Evolutionary conservation across 2,329 filamentous ascomycete genomes (phyloP), one percentile per base, ranked within the genome.

Genomic region (Pseudocercospora vitis): DNA sequence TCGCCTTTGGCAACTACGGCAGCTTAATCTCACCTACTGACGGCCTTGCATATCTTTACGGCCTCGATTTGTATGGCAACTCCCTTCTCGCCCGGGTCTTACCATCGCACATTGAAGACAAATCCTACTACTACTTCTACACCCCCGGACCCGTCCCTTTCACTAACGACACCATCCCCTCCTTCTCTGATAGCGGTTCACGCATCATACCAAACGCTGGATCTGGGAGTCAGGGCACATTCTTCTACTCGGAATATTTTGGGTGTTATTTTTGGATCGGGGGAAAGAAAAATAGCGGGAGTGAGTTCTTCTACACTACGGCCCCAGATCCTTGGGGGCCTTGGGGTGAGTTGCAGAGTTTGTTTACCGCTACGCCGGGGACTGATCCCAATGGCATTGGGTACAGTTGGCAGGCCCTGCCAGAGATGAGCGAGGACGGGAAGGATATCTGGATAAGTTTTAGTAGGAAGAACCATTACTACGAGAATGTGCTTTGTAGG

Each of bases 1-100:
- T 40, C 35, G 12, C 35, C 35, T 40, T 40, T 8, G 35, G 35
- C 19, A 40, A 40, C 35, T 16, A 21, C 35, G 35, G 35, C 35
- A n/a, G 35, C 12, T 3, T 40, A 11, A 9, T 40, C 11, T 3
- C 12, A 9, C 35, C 11, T 3, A 12, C 35, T 16, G 35, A 40
- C 35, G 35, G 35, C 35, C 19, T 40, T 12, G 35, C 35, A 2
- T 40, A 40, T 16, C 9, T 40, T 3, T 40, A 40, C 35, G 35
- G 35, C 35, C n/a, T n/a, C n/a, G n/a, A n/a, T n/a, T n/a, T n/a
- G n/a, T 40, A 40, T 16, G 19, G 14, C 9, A 12, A 8, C 35
- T 11, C 35, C 11, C 9, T 40, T 9, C 35, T 40, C 35, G 35
- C 35, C 11, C 35, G 35, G 8, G 35, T 40, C 14, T 11, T n/a